Percentiles rank a stretch among this genome's conserved stretches.
Evolutionary conservation across 805 yeast species (phyloP).

Genomic region (Candida krabiensis): DNA sequence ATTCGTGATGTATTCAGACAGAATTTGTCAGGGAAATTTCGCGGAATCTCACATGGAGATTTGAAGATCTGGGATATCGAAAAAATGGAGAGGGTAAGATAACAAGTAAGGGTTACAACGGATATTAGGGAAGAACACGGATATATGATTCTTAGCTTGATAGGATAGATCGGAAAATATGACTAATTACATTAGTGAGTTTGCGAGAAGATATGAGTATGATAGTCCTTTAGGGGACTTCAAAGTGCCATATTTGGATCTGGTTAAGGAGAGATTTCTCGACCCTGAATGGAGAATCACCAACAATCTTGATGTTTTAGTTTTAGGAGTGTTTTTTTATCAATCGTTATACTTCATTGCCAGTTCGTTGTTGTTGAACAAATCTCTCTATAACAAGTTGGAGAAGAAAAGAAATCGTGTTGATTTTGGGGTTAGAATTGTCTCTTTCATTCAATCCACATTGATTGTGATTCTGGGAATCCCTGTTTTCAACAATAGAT

Average conservation of each 20-base stretch:
- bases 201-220: slow-evolving; percentile 18
- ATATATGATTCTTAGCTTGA: no score
- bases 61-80: no score
- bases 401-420: slow-evolving; percentile 17
- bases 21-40: no score
- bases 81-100: no score
- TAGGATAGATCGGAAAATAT: neutral
- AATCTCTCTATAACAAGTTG: slow-evolving; percentile 13
- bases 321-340: slow-evolving; percentile 20
- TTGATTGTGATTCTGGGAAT: slow-evolving; percentile 31
- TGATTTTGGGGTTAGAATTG: slow-evolving; percentile 34
- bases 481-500: slow-evolving; percentile 30
- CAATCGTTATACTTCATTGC: slow-evolving; percentile 16
- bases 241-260: slow-evolving; percentile 20
- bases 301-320: slow-evolving; percentile 21
- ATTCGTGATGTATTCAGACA: no score
- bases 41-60: no score
- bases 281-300: slow-evolving; percentile 11
- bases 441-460: slow-evolving; percentile 34
- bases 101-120: no score
- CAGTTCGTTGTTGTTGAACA: slow-evolving; percentile 16
- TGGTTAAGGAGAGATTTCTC: slow-evolving; percentile 6
- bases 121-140: no score
- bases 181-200: slow-evolving; percentile 10
- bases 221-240: slow-evolving; percentile 24